Conservation (phyloP, 1,284 basidiomycete genomes). For the Caloboletus firmus region DNA sequence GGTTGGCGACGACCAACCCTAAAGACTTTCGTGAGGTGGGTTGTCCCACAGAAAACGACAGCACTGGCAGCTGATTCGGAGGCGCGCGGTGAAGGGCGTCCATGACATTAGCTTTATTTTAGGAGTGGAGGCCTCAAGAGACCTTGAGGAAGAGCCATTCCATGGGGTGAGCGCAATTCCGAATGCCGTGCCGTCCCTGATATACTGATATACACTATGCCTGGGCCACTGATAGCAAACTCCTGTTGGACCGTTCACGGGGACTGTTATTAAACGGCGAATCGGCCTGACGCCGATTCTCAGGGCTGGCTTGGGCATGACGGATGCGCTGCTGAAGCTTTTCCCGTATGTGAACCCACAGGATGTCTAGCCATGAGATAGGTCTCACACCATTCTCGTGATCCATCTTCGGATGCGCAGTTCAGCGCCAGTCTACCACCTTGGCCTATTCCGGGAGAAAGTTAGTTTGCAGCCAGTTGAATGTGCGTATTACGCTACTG, state of each 20-base stretch:
- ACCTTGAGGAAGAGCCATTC: conserved; percentile 60
- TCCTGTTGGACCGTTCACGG: conserved; percentile 67
- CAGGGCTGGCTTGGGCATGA: conserved; percentile 93
- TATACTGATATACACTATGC: too few species aligned
- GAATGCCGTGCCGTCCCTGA: not conserved
- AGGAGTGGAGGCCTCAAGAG: conserved; percentile 73
- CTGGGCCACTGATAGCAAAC: conserved; percentile 47
- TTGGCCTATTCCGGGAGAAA: conserved; percentile 91
- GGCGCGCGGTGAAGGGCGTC: conserved; percentile 66
- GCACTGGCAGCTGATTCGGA: too few species aligned
- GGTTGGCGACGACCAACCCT: conserved; percentile 58
- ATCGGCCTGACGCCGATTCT: conserved; percentile 90
- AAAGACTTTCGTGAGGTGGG: conserved; percentile 80
- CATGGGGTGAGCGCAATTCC: conserved; percentile 50
- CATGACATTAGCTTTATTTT: conserved; percentile 70
- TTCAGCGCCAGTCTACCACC: conserved; percentile 82
- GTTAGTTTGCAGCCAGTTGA: conserved; percentile 90
- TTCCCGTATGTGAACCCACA: conserved; percentile 61
- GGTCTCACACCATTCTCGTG: not conserved
- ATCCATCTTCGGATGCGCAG: conserved; percentile 36
- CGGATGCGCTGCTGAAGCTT: conserved; percentile 77
- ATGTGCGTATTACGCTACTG: conserved; percentile 49
- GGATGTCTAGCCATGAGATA: not conserved
- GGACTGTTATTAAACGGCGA: conserved; percentile 64
- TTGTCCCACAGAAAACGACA: not conserved